Conservation (phyloP, 148 eudicot species). For the Rhododendron griersonianum region DNA sequence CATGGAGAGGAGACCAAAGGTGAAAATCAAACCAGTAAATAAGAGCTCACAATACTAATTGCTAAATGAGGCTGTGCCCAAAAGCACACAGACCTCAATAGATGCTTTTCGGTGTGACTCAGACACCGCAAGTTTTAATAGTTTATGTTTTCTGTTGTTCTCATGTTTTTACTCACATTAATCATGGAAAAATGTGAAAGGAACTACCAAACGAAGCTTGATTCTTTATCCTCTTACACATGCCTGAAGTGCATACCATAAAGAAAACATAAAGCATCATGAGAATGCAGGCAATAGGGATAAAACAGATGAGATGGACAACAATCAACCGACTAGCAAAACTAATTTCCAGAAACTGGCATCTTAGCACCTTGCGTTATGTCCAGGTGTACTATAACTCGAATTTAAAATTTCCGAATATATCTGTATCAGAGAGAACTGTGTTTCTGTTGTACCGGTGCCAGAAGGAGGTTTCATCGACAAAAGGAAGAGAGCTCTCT, state of each 20-base stretch:
- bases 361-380: neutral
- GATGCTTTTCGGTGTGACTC: neutral
- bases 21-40: slow-evolving; percentile 1
- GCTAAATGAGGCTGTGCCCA: neutral
- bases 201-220: neutral
- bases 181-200: neutral
- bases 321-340: neutral
- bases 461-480: neutral
- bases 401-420: neutral
- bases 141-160: neutral
- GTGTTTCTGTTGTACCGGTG: neutral
- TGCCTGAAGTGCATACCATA: neutral
- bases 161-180: neutral
- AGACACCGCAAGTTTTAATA: neutral
- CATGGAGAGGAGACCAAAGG: neutral
- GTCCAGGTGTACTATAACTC: neutral
- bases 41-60: neutral
- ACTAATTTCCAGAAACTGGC: neutral
- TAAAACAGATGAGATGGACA: neutral
- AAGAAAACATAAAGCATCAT: neutral
- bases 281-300: neutral
- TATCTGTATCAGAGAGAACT: neutral
- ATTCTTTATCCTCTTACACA: neutral
- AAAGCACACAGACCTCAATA: neutral
- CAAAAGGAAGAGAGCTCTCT: neutral